Percentiles rank a stretch among this genome's conserved stretches.
These are phyloP conservation scores for Curvularia spicifera DNA, from an alignment of 2,329 filamentous ascomycete genomes.

Conservation along the genomic window DNA sequence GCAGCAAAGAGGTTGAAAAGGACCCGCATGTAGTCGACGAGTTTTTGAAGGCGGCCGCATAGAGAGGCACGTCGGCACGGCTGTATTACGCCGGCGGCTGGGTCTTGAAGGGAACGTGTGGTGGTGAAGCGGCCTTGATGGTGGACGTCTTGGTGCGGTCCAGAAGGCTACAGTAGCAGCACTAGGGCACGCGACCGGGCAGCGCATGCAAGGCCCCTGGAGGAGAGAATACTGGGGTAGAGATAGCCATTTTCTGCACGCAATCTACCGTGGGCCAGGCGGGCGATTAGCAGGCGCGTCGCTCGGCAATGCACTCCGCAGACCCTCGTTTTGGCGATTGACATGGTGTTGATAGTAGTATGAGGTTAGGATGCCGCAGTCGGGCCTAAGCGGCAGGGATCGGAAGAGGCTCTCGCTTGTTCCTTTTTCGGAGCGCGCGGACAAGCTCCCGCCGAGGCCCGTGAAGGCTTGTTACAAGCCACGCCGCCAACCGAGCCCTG, in stretches of 20 bases:
- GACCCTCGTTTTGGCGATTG: neutral
- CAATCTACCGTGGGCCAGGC: neutral
- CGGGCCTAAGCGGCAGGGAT: slow-evolving; percentile 23
- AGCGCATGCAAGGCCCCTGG: neutral
- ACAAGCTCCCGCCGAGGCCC: slow-evolving; percentile 28
- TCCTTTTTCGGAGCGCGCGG: slow-evolving; percentile 25
- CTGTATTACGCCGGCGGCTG: neutral
- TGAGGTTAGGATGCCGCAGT: slow-evolving; percentile 24
- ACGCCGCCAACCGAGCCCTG: neutral
- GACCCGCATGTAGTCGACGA: slow-evolving; percentile 42
- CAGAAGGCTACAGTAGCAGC: neutral
- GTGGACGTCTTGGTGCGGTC: too few relatives aligned
- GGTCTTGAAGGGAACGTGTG: neutral
- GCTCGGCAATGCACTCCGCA: slow-evolving; percentile 20
- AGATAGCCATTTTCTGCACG: neutral
- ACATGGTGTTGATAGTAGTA: too few relatives aligned
- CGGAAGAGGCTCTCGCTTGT: slow-evolving; percentile 18
- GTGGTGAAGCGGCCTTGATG: too few relatives aligned
- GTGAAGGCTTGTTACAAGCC: slow-evolving; percentile 33
- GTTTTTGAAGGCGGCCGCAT: slow-evolving; percentile 26
- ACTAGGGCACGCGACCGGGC: neutral
- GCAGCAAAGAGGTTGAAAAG: slow-evolving; percentile 24
- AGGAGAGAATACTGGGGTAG: slow-evolving; percentile 4
- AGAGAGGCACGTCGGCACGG: slow-evolving; percentile 6
- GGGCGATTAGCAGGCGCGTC: slow-evolving; percentile 17